Conservation (phyloP, 2,329 filamentous ascomycete genomes). For the Fusarium verrucosum region DNA sequence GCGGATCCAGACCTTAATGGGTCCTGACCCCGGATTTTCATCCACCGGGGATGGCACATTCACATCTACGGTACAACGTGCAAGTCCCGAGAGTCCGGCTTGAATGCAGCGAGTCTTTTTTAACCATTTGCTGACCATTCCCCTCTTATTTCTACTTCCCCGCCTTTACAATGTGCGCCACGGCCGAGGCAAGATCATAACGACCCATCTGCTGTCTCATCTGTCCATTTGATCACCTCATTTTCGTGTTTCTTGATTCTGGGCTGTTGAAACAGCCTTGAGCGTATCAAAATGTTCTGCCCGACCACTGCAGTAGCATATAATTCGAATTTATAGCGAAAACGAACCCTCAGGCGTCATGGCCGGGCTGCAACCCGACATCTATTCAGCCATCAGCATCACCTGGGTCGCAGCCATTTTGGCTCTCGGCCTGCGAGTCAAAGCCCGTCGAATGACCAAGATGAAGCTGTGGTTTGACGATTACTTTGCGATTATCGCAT, state of each 20-base stretch:
- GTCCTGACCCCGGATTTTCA: conserved; percentile 12
- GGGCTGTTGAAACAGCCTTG: neutral
- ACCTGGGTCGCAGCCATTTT: conserved; percentile 32
- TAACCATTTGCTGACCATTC: neutral
- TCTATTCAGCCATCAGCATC: conserved; percentile 33
- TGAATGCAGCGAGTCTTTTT: neutral
- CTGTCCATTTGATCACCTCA: neutral
- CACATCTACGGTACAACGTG: too few species aligned
- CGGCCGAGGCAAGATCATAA: neutral
- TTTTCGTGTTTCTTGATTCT: neutral
- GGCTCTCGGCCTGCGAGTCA: conserved; percentile 27
- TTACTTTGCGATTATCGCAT: conserved; percentile 29
- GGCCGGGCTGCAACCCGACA: conserved; percentile 34
- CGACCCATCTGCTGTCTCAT: neutral
- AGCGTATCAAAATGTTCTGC: conserved; percentile 1
- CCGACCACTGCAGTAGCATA: neutral
- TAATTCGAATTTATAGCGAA: neutral
- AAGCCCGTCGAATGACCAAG: conserved; percentile 35
- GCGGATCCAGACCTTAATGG: conserved; percentile 2
- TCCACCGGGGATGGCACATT: neutral
- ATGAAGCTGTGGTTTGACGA: conserved; percentile 40
- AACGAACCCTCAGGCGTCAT: conserved; percentile 14
- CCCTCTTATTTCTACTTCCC: conserved; percentile 4
- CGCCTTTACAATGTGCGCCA: neutral
- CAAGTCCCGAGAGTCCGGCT: neutral